phyloP scores from a whole-genome alignment of 805 yeast species.

The Saturnispora quitensis region DNA sequence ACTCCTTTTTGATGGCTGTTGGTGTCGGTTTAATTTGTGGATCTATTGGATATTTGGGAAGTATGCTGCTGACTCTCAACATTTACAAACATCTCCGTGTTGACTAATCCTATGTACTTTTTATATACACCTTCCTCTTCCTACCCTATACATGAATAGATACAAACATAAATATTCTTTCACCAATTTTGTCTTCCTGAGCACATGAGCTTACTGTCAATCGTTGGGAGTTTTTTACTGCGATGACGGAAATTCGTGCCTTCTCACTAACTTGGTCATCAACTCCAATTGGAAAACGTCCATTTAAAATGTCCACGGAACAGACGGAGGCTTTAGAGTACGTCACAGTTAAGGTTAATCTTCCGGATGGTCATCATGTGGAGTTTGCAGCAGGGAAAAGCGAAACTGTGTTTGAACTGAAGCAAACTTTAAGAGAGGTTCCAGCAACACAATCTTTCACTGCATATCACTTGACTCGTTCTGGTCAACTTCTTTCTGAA shows the following conservation, averaged over 20 bases:
- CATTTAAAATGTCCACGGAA: not conserved
- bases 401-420: slow-evolving; percentile 42
- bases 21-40: slow-evolving; percentile 80
- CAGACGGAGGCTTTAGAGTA: slow-evolving; percentile 1
- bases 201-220: not conserved
- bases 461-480: slow-evolving; percentile 39
- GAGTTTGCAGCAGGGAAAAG: not conserved
- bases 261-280: not conserved
- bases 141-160: not conserved
- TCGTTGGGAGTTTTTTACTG: not conserved
- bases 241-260: not conserved
- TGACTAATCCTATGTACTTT: slow-evolving; percentile 35
- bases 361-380: slow-evolving; percentile 5
- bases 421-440: slow-evolving; percentile 47
- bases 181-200: not conserved
- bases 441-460: slow-evolving; percentile 54
- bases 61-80: slow-evolving; percentile 62
- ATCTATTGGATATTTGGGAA: slow-evolving; percentile 71
- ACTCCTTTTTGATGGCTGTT: slow-evolving; percentile 61
- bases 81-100: slow-evolving; percentile 83
- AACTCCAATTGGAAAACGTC: not conserved
- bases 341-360: slow-evolving; percentile 9
- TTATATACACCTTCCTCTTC: not conserved
- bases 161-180: not conserved
- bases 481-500: slow-evolving; percentile 24